Evolutionary conservation across 495 filamentous ascomycete species (phyloP), one percentile per base, ranked within the genome.

Genomic region (Xylaria nigripes): DNA sequence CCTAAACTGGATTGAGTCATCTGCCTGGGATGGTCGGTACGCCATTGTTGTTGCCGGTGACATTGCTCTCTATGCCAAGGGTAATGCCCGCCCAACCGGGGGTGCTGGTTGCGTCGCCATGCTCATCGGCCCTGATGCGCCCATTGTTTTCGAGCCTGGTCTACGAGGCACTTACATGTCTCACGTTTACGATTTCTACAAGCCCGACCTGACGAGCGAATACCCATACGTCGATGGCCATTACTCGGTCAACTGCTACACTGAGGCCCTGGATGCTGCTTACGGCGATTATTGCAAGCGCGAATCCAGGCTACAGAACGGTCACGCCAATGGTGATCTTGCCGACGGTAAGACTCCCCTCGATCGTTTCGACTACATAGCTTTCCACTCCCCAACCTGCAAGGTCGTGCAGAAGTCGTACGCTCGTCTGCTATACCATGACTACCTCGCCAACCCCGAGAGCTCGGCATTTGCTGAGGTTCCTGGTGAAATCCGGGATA

Each of bases 131-230:
- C 93, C 93, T 44, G 78, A 97, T 62, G 94, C 93, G 38, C 91
- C 92, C 40, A 75, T 98, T 60, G 89, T 86, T 48, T 80, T 96
- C 60, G 94, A 98, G 71, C 81, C 93, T 45, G 93, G 92, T 67
- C 83, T 95, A 54, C 85, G 94, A 68, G 93, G 87, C 68, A 86
- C 77, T 64, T 96, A 96, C 77, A 85, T 96, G 81, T 82, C 82
- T 64, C 93, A 98, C 72, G 88, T 87, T 61, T 98, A 97, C 74
- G 93, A 98, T 70, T 98, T 98, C 76, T 98, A 94, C 83, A 98
- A 98, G 83, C 87, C 93, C 62, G 93, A 98, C 70, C 77, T 98
- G 48, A 95, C 90, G 55, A 94, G 88, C 81, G 93, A 98, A 71
- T 98, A 98, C 74, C 93, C 93, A 45, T 82, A 92, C 61, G 93